Conservation (phyloP, 306 rosid species). For the Argentina anserina region DNA sequence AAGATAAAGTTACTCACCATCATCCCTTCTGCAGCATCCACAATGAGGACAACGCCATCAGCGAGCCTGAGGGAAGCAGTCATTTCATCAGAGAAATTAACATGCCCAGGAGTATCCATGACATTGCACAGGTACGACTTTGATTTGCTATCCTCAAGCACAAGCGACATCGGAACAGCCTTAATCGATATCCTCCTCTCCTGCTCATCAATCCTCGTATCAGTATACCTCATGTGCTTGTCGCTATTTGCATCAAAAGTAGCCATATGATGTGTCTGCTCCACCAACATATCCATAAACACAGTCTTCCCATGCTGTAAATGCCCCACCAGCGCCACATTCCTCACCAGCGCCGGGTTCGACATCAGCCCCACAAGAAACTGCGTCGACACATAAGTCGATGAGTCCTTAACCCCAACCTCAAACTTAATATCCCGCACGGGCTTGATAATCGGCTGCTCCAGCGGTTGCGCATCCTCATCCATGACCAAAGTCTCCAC, state of each 20-base stretch:
- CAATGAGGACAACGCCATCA: slow-evolving; percentile 86
- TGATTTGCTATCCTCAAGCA: slow-evolving; percentile 80
- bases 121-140: slow-evolving; percentile 85
- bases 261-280: slow-evolving; percentile 95
- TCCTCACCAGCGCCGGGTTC: slow-evolving; percentile 70
- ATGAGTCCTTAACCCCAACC: slow-evolving; percentile 95
- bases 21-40: slow-evolving; percentile 97
- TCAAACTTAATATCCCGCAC: slow-evolving; percentile 76
- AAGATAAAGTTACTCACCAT: slow-evolving; percentile 49
- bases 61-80: slow-evolving; percentile 95
- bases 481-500: slow-evolving; percentile 98
- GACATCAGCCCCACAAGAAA: slow-evolving; percentile 92
- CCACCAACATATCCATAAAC: slow-evolving; percentile 96
- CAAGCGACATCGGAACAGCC: slow-evolving; percentile 92
- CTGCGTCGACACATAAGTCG: slow-evolving; percentile 76
- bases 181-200: slow-evolving; percentile 91
- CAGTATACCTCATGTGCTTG: slow-evolving; percentile 81
- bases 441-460: slow-evolving; percentile 76
- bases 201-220: slow-evolving; percentile 89
- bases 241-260: slow-evolving; percentile 78
- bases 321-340: slow-evolving; percentile 90
- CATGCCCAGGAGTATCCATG: slow-evolving; percentile 96
- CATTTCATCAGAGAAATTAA: slow-evolving; percentile 96
- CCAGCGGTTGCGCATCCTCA: slow-evolving; percentile 85
- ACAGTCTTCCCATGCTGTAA: slow-evolving; percentile 95